phyloP scores from a whole-genome alignment of 306 rosid genomes.

The Cercis canadensis region DNA sequence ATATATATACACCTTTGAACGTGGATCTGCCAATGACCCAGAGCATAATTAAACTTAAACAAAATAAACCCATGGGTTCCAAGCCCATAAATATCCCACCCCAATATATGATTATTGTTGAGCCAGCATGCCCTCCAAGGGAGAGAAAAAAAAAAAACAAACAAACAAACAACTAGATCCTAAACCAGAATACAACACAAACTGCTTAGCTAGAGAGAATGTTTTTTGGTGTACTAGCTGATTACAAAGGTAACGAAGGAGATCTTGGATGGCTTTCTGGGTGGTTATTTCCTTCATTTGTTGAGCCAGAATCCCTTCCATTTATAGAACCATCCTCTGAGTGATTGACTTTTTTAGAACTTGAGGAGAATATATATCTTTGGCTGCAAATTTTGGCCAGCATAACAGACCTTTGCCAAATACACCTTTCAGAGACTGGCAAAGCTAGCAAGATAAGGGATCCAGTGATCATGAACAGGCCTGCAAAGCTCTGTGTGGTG shows the following conservation, averaged over 20 bases:
- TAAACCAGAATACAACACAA: too few species aligned
- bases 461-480: slow-evolving; percentile 33
- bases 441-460: slow-evolving; percentile 16
- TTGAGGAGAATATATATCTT: neutral
- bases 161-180: too few species aligned
- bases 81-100: too few species aligned
- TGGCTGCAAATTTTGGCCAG: slow-evolving; percentile 7
- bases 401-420: slow-evolving; percentile 9
- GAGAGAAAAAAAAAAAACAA: too few species aligned
- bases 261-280: neutral
- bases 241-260: neutral
- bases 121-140: too few species aligned
- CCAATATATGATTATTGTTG: too few species aligned
- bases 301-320: neutral
- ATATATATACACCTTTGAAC: too few species aligned
- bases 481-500: slow-evolving; percentile 29
- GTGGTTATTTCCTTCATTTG: neutral
- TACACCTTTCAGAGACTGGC: slow-evolving; percentile 13
- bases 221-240: too few species aligned
- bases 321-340: neutral
- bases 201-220: too few species aligned
- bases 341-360: neutral
- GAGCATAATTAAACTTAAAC: too few species aligned
- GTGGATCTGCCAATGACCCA: too few species aligned
- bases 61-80: too few species aligned